These are phyloP conservation scores for Rhododendron kiyosumense DNA, from an alignment of 148 eudicot genomes.

Conservation along the genomic window DNA sequence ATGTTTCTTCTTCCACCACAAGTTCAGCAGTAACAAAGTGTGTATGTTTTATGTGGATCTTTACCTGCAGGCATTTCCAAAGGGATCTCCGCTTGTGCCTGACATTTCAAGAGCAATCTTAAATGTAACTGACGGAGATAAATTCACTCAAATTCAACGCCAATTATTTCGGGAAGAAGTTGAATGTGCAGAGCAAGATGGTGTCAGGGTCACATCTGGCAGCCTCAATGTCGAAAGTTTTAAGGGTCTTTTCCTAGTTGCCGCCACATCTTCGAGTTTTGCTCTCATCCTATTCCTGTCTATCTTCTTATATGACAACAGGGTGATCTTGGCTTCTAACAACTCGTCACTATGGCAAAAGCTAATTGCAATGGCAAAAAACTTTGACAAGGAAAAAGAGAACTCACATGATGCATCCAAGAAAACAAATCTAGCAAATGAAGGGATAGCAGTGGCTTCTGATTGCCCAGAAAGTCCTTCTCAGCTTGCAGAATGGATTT, in stretches of 20 bases:
- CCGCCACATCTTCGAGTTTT: conserved; percentile 23
- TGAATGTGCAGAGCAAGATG: conserved; percentile 21
- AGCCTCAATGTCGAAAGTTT: conserved; percentile 45
- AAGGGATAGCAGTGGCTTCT: not conserved
- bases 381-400: not conserved
- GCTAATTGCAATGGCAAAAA: not conserved
- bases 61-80: conserved; percentile 16
- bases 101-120: conserved; percentile 28
- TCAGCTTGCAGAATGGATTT: not conserved
- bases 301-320: conserved; percentile 33
- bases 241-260: conserved; percentile 48
- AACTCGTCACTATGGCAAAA: conserved; percentile 20
- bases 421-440: not conserved
- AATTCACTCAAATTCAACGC: conserved; percentile 12
- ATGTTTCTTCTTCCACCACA: not conserved
- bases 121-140: conserved; percentile 12
- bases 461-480: not conserved
- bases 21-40: not conserved
- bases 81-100: conserved; percentile 22
- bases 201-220: conserved; percentile 10
- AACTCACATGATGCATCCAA: not conserved
- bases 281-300: conserved; percentile 26
- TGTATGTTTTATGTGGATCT: not conserved
- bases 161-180: conserved; percentile 18
- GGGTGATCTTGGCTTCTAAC: conserved; percentile 20